phyloP scores from a whole-genome alignment of 2,329 filamentous ascomycete species.

The Aspergillus alliaceus region DNA sequence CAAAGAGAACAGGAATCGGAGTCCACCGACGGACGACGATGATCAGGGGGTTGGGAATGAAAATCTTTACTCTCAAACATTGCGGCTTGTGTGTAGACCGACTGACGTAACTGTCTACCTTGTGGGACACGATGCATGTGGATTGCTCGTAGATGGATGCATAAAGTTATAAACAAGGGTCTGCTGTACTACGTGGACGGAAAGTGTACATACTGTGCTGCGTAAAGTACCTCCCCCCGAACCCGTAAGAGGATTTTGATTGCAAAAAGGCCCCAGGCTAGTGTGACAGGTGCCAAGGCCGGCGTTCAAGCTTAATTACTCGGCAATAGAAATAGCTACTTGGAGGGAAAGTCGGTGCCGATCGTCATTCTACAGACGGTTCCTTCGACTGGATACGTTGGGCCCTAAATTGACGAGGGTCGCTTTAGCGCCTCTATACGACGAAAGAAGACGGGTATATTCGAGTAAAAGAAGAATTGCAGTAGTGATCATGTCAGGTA shows the following conservation, averaged over 20 bases:
- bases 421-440: too few relatives aligned
- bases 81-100: neutral
- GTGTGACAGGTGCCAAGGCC: constrained; percentile 14
- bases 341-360: constrained; percentile 1
- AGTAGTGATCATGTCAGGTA: neutral
- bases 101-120: constrained; percentile 1
- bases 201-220: too few relatives aligned
- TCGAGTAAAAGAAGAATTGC: neutral
- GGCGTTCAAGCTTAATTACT: constrained; percentile 16
- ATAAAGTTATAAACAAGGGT: neutral
- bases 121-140: neutral
- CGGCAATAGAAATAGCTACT: constrained; percentile 4
- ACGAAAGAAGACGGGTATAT: neutral
- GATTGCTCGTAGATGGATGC: neutral
- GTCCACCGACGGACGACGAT: neutral
- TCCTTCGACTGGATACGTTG: neutral
- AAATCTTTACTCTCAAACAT: neutral
- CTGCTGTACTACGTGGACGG: neutral
- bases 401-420: too few relatives aligned
- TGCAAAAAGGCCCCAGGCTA: neutral
- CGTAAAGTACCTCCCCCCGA: neutral
- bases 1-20: neutral
- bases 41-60: constrained; percentile 1
- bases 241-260: neutral
- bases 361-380: neutral